Evolutionary conservation across 192 early-diverging fungal species (phyloP).

Genomic region (Rhizoclosmatium sp.): DNA sequence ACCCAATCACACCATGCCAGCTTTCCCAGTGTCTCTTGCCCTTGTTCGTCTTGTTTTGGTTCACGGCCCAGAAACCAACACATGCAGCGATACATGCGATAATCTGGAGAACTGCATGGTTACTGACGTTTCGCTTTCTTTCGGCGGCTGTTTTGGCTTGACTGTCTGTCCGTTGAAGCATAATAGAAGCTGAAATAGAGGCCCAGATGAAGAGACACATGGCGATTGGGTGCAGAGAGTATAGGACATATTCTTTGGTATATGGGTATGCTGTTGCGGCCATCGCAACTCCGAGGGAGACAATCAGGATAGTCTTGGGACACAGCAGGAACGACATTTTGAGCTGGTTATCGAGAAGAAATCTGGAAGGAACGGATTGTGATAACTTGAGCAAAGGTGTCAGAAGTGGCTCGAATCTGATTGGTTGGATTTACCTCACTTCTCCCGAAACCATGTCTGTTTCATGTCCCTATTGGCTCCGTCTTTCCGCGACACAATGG

Average conservation of each 20-base stretch:
- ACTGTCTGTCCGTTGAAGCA: not conserved
- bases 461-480: too few species aligned
- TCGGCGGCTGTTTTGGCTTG: not conserved
- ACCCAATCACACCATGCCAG: constrained; percentile 14
- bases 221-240: constrained; percentile 1
- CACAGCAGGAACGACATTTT: not conserved
- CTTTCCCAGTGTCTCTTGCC: constrained; percentile 14
- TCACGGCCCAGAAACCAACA: constrained; percentile 20
- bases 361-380: too few species aligned
- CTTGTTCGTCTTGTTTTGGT: constrained; percentile 6
- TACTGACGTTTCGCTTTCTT: not conserved
- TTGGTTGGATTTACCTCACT: too few species aligned
- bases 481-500: too few species aligned
- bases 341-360: too few species aligned
- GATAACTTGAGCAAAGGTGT: too few species aligned
- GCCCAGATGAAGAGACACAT: constrained; percentile 9
- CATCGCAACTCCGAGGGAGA: not conserved
- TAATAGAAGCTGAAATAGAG: not conserved
- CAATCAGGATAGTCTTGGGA: not conserved
- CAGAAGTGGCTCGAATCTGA: too few species aligned
- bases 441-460: too few species aligned
- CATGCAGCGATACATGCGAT: not conserved
- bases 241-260: not conserved
- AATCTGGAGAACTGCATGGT: constrained; percentile 22
- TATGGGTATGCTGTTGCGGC: not conserved